These are phyloP conservation scores for Fusarium tuaranense DNA, from an alignment of 2,329 filamentous ascomycete genomes.

Conservation along the genomic window DNA sequence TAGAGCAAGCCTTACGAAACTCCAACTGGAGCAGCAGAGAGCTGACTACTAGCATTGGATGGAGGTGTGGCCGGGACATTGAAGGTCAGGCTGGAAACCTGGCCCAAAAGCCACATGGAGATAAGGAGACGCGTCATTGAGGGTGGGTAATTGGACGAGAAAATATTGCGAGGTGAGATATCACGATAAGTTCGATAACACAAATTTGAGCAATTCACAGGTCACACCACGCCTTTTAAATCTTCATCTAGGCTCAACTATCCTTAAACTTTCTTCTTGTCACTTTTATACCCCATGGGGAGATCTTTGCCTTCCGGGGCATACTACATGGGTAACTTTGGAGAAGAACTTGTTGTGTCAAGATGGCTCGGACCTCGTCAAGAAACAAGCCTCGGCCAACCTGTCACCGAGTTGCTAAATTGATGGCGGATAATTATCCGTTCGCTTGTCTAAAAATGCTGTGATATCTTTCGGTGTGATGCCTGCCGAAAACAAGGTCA, in stretches of 20 bases:
- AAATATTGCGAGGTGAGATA: background rate
- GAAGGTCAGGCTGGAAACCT: slow-evolving; percentile 46
- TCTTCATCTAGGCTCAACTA: background rate
- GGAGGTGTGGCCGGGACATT: slow-evolving; percentile 50
- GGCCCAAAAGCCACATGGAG: slow-evolving; percentile 13
- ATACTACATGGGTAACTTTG: background rate
- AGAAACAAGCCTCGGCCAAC: background rate
- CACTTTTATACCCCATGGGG: background rate
- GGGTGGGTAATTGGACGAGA: background rate
- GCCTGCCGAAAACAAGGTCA: background rate
- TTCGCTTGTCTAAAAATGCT: background rate
- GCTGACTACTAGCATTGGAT: slow-evolving; percentile 43
- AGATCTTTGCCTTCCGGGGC: background rate
- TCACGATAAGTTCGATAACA: background rate
- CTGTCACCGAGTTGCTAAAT: background rate
- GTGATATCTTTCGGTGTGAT: background rate
- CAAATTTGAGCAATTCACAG: background rate
- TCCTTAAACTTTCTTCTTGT: background rate
- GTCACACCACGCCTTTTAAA: background rate
- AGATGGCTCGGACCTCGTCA: background rate
- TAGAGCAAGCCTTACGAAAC: slow-evolving; percentile 53
- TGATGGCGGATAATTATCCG: background rate
- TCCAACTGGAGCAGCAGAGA: slow-evolving; percentile 57
- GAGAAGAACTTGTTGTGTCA: background rate
- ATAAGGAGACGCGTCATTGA: slow-evolving; percentile 9